These are phyloP conservation scores for Pyrenopolyporus hunteri DNA, from an alignment of 495 filamentous ascomycete genomes.

Conservation along the genomic window DNA sequence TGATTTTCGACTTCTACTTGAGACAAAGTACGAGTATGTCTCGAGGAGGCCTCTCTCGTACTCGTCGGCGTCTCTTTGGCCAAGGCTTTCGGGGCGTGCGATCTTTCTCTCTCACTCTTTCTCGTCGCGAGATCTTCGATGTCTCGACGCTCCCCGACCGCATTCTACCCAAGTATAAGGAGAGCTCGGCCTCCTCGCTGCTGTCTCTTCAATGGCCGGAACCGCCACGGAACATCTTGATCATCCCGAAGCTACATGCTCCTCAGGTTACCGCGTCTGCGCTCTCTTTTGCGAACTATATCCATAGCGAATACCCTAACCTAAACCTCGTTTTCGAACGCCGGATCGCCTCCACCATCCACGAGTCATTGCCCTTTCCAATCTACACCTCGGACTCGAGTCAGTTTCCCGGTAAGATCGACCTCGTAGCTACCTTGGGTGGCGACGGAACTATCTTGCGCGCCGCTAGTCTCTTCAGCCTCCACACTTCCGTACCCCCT, in stretches of 20 bases:
- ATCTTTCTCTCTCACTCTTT: conserved; percentile 53
- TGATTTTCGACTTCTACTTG: not conserved
- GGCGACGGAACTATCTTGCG: conserved; percentile 96
- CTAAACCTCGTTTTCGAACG: conserved; percentile 84
- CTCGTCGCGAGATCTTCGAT: conserved; percentile 54
- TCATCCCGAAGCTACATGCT: conserved; percentile 84
- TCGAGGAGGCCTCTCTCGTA: conserved; percentile 1
- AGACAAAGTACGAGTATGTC: conserved; percentile 2
- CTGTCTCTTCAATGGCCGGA: conserved; percentile 87
- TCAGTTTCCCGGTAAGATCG: conserved; percentile 69
- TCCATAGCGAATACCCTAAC: conserved; percentile 77
- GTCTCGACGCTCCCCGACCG: conserved; percentile 59
- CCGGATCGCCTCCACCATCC: conserved; percentile 71
- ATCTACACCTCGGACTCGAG: conserved; percentile 67
- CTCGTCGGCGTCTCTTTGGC: not conserved
- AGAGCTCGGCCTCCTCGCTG: conserved; percentile 60
- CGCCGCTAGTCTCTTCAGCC: conserved; percentile 88
- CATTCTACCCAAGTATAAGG: conserved; percentile 57
- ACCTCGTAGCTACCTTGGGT: conserved; percentile 86
- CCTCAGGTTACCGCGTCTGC: conserved; percentile 73
- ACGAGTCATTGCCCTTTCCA: conserved; percentile 76
- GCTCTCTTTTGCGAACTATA: conserved; percentile 81
- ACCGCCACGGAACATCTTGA: conserved; percentile 85
- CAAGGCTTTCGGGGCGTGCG: conserved; percentile 23
- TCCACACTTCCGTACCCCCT: conserved; percentile 80